A percentile compares a stretch with the other conserved stretches of the same genome.
Evolutionary conservation across 2,329 filamentous ascomycete genomes (phyloP).

Genomic region (Cladosporium sp.): DNA sequence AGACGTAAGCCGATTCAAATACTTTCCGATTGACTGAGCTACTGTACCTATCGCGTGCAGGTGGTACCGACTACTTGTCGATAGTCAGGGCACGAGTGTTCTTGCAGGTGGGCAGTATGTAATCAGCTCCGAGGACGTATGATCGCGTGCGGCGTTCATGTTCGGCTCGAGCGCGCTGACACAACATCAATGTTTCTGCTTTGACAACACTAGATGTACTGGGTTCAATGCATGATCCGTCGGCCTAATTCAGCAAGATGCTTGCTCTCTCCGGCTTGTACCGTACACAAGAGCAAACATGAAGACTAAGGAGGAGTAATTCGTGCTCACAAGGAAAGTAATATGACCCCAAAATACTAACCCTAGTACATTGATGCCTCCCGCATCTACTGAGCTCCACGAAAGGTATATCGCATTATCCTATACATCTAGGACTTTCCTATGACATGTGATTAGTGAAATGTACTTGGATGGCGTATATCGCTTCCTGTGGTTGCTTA

Average conservation of each 20-base stretch:
- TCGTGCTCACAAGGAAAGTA: no score
- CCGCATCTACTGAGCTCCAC: not conserved
- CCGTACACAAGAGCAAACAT: no score
- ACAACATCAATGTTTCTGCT: not conserved
- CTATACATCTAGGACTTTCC: no score
- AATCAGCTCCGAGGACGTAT: not conserved
- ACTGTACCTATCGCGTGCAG: not conserved
- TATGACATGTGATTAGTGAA: no score
- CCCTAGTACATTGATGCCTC: not conserved
- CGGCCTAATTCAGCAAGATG: not conserved
- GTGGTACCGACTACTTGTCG: not conserved
- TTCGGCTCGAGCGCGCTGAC: not conserved
- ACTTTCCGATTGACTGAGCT: not conserved
- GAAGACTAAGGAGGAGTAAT: no score
- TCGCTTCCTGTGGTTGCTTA: no score
- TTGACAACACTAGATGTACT: no score
- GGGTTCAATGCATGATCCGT: no score
- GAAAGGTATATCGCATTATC: not conserved
- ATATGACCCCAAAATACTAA: not conserved
- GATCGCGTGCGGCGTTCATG: not conserved
- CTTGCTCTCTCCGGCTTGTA: not conserved
- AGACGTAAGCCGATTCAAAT: not conserved
- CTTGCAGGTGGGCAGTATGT: not conserved
- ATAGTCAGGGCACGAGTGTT: no score
- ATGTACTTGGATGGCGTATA: no score